Conservation (phyloP, 345 rosid genomes). For the Draba incana region DNA sequence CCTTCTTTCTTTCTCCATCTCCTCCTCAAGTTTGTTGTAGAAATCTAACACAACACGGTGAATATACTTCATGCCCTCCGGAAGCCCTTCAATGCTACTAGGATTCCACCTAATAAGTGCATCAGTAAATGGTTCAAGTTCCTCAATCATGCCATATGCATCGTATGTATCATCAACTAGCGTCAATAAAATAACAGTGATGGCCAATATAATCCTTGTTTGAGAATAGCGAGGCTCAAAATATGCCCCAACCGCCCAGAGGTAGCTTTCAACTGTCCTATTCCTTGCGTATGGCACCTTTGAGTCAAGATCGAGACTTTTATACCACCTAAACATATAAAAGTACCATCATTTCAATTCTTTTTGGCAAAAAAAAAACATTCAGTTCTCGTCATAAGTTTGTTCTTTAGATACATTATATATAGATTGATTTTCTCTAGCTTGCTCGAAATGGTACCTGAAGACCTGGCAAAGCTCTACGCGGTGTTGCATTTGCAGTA, state of each 20-base stretch:
- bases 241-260: slow-evolving; percentile 25
- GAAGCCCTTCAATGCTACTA: slow-evolving; percentile 10
- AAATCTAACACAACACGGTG: slow-evolving; percentile 9
- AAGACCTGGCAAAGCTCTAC: slow-evolving; percentile 23
- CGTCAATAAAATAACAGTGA: neutral
- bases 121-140: slow-evolving; percentile 24
- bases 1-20: slow-evolving; percentile 11
- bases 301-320: neutral
- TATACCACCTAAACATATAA: slow-evolving; percentile 16
- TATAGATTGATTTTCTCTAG: too few species aligned
- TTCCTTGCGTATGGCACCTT: slow-evolving; percentile 17
- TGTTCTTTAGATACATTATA: too few species aligned
- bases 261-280: neutral
- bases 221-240: slow-evolving; percentile 11
- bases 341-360: neutral
- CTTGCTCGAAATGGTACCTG: neutral
- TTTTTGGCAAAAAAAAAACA: too few species aligned
- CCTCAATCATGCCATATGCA: slow-evolving; percentile 24
- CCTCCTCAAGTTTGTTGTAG: neutral
- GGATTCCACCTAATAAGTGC: neutral
- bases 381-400: too few species aligned
- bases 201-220: neutral
- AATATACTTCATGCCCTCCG: slow-evolving; percentile 13
- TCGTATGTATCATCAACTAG: slow-evolving; percentile 33
- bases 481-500: neutral